A percentile compares a stretch with the other conserved stretches of the same genome.
phyloP scores from a whole-genome alignment of 345 rosid genomes.

The Eucalyptus leucophloia region DNA sequence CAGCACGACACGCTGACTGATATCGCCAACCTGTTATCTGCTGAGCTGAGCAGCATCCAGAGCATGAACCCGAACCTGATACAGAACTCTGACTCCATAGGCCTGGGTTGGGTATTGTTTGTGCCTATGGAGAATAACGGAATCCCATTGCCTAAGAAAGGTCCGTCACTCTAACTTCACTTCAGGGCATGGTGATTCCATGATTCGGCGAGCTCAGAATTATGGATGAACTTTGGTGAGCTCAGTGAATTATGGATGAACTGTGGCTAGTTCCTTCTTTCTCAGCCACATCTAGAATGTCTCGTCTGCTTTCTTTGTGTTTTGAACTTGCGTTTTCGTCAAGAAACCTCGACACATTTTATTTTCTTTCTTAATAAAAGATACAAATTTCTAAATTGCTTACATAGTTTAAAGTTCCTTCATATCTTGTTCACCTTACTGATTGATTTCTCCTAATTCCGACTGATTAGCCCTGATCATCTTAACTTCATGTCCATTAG shows the following conservation, averaged over 20 bases:
- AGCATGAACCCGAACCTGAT: constrained; percentile 17
- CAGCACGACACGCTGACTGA: constrained; percentile 16
- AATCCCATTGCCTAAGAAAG: constrained; percentile 2
- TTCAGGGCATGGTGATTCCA: neutral
- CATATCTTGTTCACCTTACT: neutral
- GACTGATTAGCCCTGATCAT: neutral
- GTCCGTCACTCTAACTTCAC: neutral
- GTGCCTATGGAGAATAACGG: constrained; percentile 23
- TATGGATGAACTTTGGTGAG: neutral
- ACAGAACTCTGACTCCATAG: neutral
- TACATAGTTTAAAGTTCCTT: neutral
- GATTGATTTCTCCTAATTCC: neutral
- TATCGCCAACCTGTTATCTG: constrained; percentile 20
- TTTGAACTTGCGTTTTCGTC: neutral
- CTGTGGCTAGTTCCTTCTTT: neutral
- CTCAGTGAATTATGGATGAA: neutral
- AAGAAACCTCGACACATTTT: neutral
- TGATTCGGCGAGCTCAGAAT: neutral
- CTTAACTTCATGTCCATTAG: neutral
- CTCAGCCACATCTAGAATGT: neutral
- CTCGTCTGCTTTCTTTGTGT: neutral
- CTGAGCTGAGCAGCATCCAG: constrained; percentile 5
- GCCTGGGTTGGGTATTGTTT: constrained; percentile 26
- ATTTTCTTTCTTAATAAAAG: neutral
- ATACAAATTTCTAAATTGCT: neutral